Conservation (phyloP, 176 grass and related monocot species). For the Oryza australiensis region DNA sequence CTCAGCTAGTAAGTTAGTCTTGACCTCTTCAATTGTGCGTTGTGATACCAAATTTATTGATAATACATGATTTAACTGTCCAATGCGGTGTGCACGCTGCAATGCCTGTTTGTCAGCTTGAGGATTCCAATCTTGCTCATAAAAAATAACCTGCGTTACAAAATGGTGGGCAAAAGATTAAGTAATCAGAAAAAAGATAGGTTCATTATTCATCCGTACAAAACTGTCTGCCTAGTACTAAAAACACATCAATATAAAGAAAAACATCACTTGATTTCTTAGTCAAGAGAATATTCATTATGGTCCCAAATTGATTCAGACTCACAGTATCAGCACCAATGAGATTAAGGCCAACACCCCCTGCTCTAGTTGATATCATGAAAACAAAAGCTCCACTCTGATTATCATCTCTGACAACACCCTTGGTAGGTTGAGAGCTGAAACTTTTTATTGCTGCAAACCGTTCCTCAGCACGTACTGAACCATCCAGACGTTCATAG, state of each 20-base stretch:
- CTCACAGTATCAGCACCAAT: constrained; percentile 97
- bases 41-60: constrained; percentile 93
- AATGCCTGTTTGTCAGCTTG: constrained; percentile 95
- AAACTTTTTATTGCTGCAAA: constrained; percentile 96
- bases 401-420: constrained; percentile 44
- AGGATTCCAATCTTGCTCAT: constrained; percentile 99
- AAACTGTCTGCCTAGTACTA: constrained; percentile 8
- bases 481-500: constrained; percentile 92
- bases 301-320: constrained; percentile 38
- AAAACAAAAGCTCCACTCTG: constrained; percentile 83
- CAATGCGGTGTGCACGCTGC: constrained; percentile 94
- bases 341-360: constrained; percentile 96
- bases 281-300: constrained; percentile 26
- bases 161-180: constrained; percentile 28
- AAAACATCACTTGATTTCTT: constrained; percentile 10
- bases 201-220: constrained; percentile 12
- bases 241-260: constrained; percentile 23
- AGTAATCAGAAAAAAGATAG: constrained; percentile 13
- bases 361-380: constrained; percentile 98
- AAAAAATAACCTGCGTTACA: constrained; percentile 81
- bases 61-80: constrained; percentile 90
- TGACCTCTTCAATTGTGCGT: constrained; percentile 89
- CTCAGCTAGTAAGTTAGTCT: constrained; percentile 14
- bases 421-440: constrained; percentile 53
- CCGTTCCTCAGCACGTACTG: constrained; percentile 91